Evolutionary conservation across 2,329 filamentous ascomycete genomes (phyloP).

Genomic region (Albifimbria verrucaria): DNA sequence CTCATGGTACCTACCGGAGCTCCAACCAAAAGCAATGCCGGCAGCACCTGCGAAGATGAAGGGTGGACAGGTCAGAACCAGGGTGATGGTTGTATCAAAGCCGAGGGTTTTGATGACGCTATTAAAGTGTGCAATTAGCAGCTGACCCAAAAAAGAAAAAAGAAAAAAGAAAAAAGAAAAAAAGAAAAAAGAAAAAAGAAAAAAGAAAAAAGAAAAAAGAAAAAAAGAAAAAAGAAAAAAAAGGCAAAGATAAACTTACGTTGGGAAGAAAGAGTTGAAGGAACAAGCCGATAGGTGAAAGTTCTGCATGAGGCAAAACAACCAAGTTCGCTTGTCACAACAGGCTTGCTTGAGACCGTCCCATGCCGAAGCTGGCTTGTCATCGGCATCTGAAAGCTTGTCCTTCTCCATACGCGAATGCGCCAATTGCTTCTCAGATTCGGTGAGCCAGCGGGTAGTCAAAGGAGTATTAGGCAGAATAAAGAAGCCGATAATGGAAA

Average conservation of each 20-base stretch:
- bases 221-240: too few species aligned
- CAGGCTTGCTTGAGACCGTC: constrained; percentile 47
- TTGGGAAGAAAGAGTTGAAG: constrained; percentile 44
- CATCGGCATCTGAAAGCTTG: constrained; percentile 42
- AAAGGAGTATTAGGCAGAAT: constrained; percentile 37
- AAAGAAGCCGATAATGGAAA: constrained; percentile 26
- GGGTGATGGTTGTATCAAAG: constrained; percentile 45
- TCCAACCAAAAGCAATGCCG: constrained; percentile 45
- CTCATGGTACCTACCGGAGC: constrained; percentile 45
- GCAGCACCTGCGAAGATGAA: constrained; percentile 46
- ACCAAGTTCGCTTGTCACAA: constrained; percentile 47
- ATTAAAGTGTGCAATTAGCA: background rate
- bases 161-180: too few species aligned
- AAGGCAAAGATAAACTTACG: too few species aligned
- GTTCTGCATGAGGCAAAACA: constrained; percentile 54
- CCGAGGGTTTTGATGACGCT: constrained; percentile 46
- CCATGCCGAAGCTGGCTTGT: constrained; percentile 35
- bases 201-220: too few species aligned
- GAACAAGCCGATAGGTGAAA: constrained; percentile 49
- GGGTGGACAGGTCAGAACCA: constrained; percentile 50
- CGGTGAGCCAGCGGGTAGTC: constrained; percentile 39
- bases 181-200: too few species aligned
- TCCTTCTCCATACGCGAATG: constrained; percentile 47
- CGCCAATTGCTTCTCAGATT: constrained; percentile 45
- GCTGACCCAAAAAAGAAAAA: too few species aligned